Base-by-base conservation (phyloP, 2,329 filamentous ascomycete species). In the Aspergillus pseudoviridinutans region DNA sequence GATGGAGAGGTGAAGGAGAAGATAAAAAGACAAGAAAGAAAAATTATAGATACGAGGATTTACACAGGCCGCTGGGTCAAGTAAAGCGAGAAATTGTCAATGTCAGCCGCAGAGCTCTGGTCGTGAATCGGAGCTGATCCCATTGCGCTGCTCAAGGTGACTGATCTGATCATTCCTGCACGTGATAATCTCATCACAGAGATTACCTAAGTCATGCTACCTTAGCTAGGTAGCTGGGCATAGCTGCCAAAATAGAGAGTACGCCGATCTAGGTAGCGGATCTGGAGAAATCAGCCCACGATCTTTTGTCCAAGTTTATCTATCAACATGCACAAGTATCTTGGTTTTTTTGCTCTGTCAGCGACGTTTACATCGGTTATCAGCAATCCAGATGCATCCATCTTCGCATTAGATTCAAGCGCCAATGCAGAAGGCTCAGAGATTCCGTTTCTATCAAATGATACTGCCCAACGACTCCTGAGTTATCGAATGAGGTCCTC, bases 401-500 rank as follows among this genome's bases (percentile, higher is more conserved):
- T 76, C 53, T 68, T 74, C 52, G 70, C 69, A 25, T 70, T 74
- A 24, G 63, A 71, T 49, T 38, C 65, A 17, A 42, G 51, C 8
- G 14, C 49, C 5, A 38, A 47, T 29, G 24, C 24, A 22, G 47
- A 54, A 17, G 41, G 49, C 22, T 27, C 55, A n/a, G 55, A 54
- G 22, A 38, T 58, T 25, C 42, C 47, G 5, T 46, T 41, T 24
- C 56, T 71, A 29, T 63, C 65, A 22, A 65, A 70, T 49, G 69
- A 74, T 57, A 65, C 70, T 22, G 75, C 75, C 27, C 71, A 65
- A 51, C 65, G 70, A n/a, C 67, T 79, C 51, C 58, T 79, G 53
- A 69, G 74, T 78, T 66, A 78, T 78, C 66, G 81, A 78, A 61
- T 78, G 79, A 62, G 78, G 76, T 63, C 76, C 76, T 66, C 78